phyloP scores from a whole-genome alignment of 805 yeast species.

The Ogataea kodamae region DNA sequence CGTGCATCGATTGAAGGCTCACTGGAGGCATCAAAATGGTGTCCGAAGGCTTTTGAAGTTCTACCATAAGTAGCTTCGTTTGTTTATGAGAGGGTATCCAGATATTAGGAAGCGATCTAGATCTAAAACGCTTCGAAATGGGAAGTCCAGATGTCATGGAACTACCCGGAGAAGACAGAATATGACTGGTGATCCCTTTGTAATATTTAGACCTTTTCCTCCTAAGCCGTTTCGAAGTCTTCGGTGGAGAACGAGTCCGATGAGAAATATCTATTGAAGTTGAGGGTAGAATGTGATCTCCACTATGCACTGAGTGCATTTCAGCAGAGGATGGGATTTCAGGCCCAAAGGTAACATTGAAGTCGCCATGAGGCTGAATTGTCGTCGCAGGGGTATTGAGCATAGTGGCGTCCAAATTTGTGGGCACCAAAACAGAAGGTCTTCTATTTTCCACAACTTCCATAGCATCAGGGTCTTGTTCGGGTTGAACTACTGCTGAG shows the following conservation, averaged over 20 bases:
- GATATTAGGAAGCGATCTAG: slow-evolving; percentile 35
- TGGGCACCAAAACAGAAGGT: slow-evolving; percentile 28
- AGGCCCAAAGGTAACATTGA: slow-evolving; percentile 17
- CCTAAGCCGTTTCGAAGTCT: slow-evolving; percentile 13
- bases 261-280: slow-evolving; percentile 8
- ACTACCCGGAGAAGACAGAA: slow-evolving; percentile 8
- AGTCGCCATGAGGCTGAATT: slow-evolving; percentile 3
- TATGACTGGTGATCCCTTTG: slow-evolving; percentile 11
- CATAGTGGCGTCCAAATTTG: slow-evolving; percentile 20
- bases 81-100: slow-evolving; percentile 28
- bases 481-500: slow-evolving; percentile 11
- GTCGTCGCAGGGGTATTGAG: slow-evolving; percentile 18
- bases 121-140: slow-evolving; percentile 29
- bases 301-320: slow-evolving; percentile 5
- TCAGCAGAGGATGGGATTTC: slow-evolving; percentile 8
- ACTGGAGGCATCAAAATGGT: slow-evolving; percentile 63
- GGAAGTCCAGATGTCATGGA: slow-evolving; percentile 14
- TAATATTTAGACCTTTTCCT: slow-evolving; percentile 17
- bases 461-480: slow-evolving; percentile 15
- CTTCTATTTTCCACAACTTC: slow-evolving; percentile 30
- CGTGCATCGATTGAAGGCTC: slow-evolving; percentile 73
- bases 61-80: slow-evolving; percentile 17
- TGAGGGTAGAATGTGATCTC: slow-evolving; percentile 6
- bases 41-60: slow-evolving; percentile 14
- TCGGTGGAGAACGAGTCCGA: slow-evolving; percentile 17